A percentile compares a stretch with the other conserved stretches of the same genome.
These are phyloP conservation scores for Macrolepiota albuminosa DNA, from an alignment of 768 basidiomycete species.

Conservation along the genomic window DNA sequence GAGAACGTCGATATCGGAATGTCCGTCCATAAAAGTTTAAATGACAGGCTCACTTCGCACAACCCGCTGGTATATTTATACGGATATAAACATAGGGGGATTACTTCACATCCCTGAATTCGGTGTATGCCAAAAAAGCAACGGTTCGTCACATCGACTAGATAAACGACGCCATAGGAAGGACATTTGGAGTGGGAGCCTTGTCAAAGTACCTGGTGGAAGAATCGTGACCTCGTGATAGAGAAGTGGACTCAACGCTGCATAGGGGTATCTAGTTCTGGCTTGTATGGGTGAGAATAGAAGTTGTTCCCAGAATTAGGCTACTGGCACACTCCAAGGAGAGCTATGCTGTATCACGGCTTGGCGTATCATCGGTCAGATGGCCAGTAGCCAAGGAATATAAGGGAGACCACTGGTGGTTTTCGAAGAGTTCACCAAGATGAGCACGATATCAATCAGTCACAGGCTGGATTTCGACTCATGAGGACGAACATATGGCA, in stretches of 20 bases:
- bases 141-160: background rate
- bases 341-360: no score
- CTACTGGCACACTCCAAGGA: no score
- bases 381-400: no score
- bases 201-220: background rate
- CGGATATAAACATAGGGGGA: background rate
- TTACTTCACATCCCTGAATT: background rate
- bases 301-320: no score
- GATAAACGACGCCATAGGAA: background rate
- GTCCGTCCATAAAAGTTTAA: background rate
- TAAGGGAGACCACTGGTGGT: no score
- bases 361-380: no score
- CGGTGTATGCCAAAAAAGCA: background rate
- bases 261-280: no score
- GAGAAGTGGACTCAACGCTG: background rate
- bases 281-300: no score
- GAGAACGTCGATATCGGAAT: conserved; percentile 16
- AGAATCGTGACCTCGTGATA: background rate
- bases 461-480: no score
- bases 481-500: no score
- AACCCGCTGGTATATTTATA: background rate
- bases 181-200: background rate
- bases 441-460: no score
- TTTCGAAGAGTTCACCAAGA: no score
- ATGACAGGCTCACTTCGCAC: background rate